Base-by-base conservation (phyloP, 371 early-diverging fungal genomes). In the Mortierella sp. region DNA sequence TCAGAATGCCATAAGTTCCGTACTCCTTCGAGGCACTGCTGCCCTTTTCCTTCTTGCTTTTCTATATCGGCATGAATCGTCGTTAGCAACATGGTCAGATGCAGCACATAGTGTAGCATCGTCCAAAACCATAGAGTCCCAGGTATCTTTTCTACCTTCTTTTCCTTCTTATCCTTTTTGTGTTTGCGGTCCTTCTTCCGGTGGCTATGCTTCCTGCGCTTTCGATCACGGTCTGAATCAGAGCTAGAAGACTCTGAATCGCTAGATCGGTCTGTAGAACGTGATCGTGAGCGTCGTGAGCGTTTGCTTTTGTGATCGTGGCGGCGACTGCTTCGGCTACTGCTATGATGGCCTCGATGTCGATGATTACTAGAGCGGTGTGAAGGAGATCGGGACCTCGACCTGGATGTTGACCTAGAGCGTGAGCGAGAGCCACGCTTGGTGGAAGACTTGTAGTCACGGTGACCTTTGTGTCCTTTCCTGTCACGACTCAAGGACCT, bases 181-280 rank as follows among this genome's bases (percentile, higher is more conserved):
- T 70, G 70, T 48, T 76, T 76, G 21, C 58, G 52, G 41, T 76
- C 78, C 60, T 76, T 76, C 55, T 76, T 76, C 46, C 45, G 48
- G 9, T 61, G 60, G 24, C 61, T 62, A 38, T 61, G 65, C 42
- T 69, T 76, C 54, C 70, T 69, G 24, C 70, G 61, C 49, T 66
- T 68, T 10, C 69, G 70, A 42, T 65, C 70, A 2, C 67, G 56
- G 21, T 66, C 67, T 31, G 70, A 76, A 23, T 70, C 78, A 10
- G 70, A 66, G 12, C 38, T 70, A 23, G 78, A 76, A 26, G 63
- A 58, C 2, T 66, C 72, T 13, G 68, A 60, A 19, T 59, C 67
- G 27, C 64, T 73, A 1, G 64, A 62, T 0, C 55, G 16, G 31
- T 69, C 58, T 9, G 67, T 59, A 10, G 71, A 69, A 13, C 61